phyloP scores from a whole-genome alignment of 2,329 filamentous ascomycete species.

The Exophiala sp. region DNA sequence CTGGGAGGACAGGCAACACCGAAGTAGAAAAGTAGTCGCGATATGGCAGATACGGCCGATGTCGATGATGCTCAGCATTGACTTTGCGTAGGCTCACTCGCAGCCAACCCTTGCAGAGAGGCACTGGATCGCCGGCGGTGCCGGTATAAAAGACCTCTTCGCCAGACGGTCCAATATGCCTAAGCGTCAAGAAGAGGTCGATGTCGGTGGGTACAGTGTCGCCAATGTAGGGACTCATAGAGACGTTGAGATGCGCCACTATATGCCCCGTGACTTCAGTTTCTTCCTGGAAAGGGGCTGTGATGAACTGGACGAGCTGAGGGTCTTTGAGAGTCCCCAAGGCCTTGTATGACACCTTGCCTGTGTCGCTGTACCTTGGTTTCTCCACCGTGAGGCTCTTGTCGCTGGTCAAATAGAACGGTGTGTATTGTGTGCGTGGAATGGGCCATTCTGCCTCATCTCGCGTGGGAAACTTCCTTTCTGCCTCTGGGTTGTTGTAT shows the following conservation, averaged over 20 bases:
- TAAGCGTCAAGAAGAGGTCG: constrained; percentile 52
- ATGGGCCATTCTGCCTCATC: constrained; percentile 62
- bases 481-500: constrained; percentile 57
- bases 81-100: constrained; percentile 48
- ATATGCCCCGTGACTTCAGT: constrained; percentile 66
- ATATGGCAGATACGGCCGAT: constrained; percentile 44
- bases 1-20: constrained; percentile 43
- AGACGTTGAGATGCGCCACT: constrained; percentile 59
- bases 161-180: constrained; percentile 45
- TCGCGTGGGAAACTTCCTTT: constrained; percentile 51
- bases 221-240: constrained; percentile 41
- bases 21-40: constrained; percentile 49
- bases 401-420: constrained; percentile 53
- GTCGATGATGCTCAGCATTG: constrained; percentile 40
- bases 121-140: constrained; percentile 51
- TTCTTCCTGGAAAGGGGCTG: constrained; percentile 52
- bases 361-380: constrained; percentile 43
- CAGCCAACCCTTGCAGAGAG: constrained; percentile 51
- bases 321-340: constrained; percentile 53
- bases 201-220: constrained; percentile 45
- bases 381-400: constrained; percentile 37
- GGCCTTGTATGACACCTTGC: constrained; percentile 53
- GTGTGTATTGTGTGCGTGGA: constrained; percentile 57
- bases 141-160: constrained; percentile 53
- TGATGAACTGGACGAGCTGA: constrained; percentile 54